These are phyloP conservation scores for Melaleuca quinquenervia DNA, from an alignment of 345 rosid species.

Conservation along the genomic window DNA sequence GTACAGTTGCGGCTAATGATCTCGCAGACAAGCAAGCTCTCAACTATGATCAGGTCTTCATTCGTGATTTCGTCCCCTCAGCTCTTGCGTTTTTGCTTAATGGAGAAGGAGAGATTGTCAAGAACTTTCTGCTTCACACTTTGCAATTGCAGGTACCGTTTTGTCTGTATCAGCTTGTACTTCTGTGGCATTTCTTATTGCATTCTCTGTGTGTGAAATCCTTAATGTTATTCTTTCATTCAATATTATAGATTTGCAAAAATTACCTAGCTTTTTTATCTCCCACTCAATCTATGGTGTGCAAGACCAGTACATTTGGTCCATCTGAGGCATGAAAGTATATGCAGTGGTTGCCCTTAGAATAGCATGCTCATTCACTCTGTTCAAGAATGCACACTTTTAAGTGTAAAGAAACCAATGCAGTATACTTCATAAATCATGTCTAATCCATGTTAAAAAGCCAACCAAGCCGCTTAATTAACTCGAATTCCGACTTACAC, in stretches of 20 bases:
- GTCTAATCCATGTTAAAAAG: background rate
- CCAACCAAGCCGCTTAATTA: background rate
- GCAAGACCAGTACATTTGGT: background rate
- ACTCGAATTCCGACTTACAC: background rate
- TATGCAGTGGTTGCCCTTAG: background rate
- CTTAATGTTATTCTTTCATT: background rate
- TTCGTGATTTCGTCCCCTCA: constrained; percentile 96
- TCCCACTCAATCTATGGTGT: background rate
- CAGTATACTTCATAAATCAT: background rate
- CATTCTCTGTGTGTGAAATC: background rate
- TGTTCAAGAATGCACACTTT: background rate
- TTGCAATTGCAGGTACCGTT: constrained; percentile 81
- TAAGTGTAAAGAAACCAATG: background rate
- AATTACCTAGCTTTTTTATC: background rate
- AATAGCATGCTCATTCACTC: background rate
- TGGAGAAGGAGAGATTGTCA: constrained; percentile 83
- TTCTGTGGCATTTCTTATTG: background rate
- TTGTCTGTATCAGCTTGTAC: background rate
- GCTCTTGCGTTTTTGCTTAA: constrained; percentile 82
- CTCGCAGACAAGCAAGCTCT: constrained; percentile 56
- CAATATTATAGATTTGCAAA: background rate
- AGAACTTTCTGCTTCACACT: constrained; percentile 86
- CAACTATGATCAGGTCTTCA: constrained; percentile 93
- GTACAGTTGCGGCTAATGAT: constrained; percentile 80
- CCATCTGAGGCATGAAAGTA: background rate